These are phyloP conservation scores for Amanita muscaria DNA, from an alignment of 768 basidiomycete genomes.

Conservation along the genomic window DNA sequence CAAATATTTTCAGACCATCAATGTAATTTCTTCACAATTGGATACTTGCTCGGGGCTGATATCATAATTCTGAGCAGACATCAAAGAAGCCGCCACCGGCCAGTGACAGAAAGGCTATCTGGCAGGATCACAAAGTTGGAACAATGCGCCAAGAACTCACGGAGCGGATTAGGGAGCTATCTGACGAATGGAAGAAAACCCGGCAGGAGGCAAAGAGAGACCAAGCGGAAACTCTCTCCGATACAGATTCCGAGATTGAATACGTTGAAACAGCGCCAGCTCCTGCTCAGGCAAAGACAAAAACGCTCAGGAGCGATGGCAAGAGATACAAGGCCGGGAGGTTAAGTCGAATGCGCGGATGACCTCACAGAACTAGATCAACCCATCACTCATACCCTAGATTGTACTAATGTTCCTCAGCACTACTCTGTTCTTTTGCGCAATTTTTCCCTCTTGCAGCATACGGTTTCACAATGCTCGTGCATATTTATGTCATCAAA, in stretches of 20 bases:
- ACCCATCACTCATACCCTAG: not conserved
- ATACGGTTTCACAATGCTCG: not conserved
- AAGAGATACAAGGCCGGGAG: constrained; percentile 9
- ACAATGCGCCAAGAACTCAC: constrained; percentile 38
- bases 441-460: not conserved
- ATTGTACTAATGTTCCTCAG: constrained; percentile 4
- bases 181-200: constrained; percentile 43
- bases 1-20: constrained; percentile 41
- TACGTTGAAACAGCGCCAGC: constrained; percentile 26
- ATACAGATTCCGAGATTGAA: constrained; percentile 35
- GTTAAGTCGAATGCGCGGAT: constrained; percentile 29
- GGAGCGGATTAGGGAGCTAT: constrained; percentile 35
- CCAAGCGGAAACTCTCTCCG: constrained; percentile 20
- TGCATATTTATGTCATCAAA: too few relatives aligned
- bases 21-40: constrained; percentile 20
- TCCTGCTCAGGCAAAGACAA: constrained; percentile 8
- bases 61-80: constrained; percentile 12
- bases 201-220: constrained; percentile 31
- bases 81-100: constrained; percentile 23
- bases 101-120: constrained; percentile 35
- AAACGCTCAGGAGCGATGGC: constrained; percentile 9
- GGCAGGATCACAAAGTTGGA: constrained; percentile 42
- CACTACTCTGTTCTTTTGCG: not conserved
- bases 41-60: not conserved
- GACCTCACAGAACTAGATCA: not conserved